Evolutionary conservation across 495 filamentous ascomycete genomes (phyloP).

Genomic region (Choiromyces venosus): DNA sequence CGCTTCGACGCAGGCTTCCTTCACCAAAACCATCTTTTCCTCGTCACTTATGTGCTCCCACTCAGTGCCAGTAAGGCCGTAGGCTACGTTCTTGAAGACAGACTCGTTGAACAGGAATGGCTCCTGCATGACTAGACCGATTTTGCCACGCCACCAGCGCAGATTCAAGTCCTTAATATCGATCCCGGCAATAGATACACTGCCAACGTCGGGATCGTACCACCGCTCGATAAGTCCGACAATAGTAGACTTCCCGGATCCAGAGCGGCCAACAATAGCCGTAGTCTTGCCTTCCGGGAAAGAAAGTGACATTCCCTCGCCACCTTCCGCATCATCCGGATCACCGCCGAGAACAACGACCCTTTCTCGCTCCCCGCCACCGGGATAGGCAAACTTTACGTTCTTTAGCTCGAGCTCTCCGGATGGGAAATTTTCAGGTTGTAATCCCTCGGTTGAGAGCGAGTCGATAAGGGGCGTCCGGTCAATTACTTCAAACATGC

Average conservation of each 20-base stretch:
- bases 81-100: slow-evolving; percentile 61
- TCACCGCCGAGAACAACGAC: slow-evolving; percentile 48
- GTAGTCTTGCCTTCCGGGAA: slow-evolving; percentile 82
- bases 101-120: slow-evolving; percentile 65
- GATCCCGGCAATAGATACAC: slow-evolving; percentile 24
- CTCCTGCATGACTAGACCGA: slow-evolving; percentile 63
- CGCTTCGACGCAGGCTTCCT: slow-evolving; percentile 57
- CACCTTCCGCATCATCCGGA: slow-evolving; percentile 50
- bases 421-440: slow-evolving; percentile 47
- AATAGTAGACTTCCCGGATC: slow-evolving; percentile 66
- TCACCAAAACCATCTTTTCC: slow-evolving; percentile 53
- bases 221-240: slow-evolving; percentile 59
- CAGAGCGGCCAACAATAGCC: slow-evolving; percentile 76
- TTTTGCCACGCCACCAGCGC: slow-evolving; percentile 60
- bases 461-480: slow-evolving; percentile 47
- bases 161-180: slow-evolving; percentile 54
- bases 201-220: slow-evolving; percentile 51
- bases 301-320: slow-evolving; percentile 76
- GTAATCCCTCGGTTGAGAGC: slow-evolving; percentile 46
- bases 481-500: slow-evolving; percentile 56
- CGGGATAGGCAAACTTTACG: slow-evolving; percentile 61
- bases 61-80: slow-evolving; percentile 59
- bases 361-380: slow-evolving; percentile 23
- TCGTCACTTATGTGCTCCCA: slow-evolving; percentile 52
- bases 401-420: slow-evolving; percentile 56